Base-by-base conservation (phyloP, 2,329 filamentous ascomycete genomes). In the Coccinonectria pachysandricola region DNA sequence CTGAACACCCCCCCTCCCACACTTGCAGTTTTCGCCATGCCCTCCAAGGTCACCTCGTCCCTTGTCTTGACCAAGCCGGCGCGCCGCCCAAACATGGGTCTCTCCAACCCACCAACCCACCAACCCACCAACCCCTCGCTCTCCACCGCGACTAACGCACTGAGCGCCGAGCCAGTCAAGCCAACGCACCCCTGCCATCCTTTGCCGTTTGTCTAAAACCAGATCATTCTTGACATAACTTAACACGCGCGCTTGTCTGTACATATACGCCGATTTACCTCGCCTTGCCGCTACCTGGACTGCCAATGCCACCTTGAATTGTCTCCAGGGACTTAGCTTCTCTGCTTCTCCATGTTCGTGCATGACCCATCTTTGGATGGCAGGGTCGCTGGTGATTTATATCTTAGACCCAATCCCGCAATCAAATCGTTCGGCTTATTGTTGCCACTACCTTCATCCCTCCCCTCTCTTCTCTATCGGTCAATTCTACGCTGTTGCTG, bases 341-440 rank as follows among this genome's bases (percentile, higher is more conserved):
- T 52, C 47, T 42, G 7, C 36, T 44, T 49, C 50, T 52, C 52
- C 50, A 53, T 54, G 48, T 44, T 45, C 50, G 53, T 55, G 51
- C 52, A 54, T 50, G 46, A 46, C 38, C 45, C 38, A 34, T 42
- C 17, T 7, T 39, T 43, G 36, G 35, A 30, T 30, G 38, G 44
- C 32, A 36, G 34, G 35, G 32, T 40, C 31, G 17, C 19, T 38
- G 36, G 34, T 33, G 36, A 42, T 64, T 63, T 64, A 65, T 65
- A 65, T 64, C 57, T 52, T 53, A 53, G 52, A 50, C 50, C 54
- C 45, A 47, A 54, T 54, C 53, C 52, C 52, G 51, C 46, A 46
- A 39, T 45, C 44, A 46, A 40, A n/a, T n/a, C n/a, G n/a, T n/a
- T n/a, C n/a, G n/a, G n/a, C 40, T 41, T 43, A 42, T 48, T 34